Evolutionary conservation across 2,329 filamentous ascomycete genomes (phyloP).

Genomic region (Furcasterigmium sp.): DNA sequence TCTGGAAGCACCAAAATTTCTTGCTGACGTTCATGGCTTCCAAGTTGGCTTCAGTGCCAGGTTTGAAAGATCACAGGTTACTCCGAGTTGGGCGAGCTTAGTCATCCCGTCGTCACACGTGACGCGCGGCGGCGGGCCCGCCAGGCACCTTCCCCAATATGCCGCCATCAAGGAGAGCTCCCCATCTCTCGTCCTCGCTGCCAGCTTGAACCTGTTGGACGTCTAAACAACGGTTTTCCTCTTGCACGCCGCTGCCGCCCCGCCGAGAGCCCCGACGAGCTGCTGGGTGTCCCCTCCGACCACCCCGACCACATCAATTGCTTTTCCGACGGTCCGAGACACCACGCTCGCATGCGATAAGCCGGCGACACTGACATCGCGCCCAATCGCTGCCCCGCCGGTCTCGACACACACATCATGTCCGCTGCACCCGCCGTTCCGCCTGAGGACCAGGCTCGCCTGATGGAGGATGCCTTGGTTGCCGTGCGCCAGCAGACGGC

Average conservation of each 20-base stretch:
- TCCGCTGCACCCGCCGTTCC: slow-evolving; percentile 53
- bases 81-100: no score
- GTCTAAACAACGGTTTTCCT: no score
- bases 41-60: no score
- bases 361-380: background rate
- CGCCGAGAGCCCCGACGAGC: background rate
- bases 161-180: slow-evolving; percentile 1
- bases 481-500: slow-evolving; percentile 96
- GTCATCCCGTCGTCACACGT: background rate
- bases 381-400: slow-evolving; percentile 11
- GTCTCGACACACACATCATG: slow-evolving; percentile 18
- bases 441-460: slow-evolving; percentile 77
- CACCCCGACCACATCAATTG: background rate
- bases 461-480: slow-evolving; percentile 94
- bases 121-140: background rate
- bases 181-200: background rate
- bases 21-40: no score
- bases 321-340: background rate
- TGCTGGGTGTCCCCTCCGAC: background rate
- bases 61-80: no score
- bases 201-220: no score
- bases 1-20: no score
- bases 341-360: background rate
- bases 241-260: background rate
- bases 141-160: slow-evolving; percentile 2